These are phyloP conservation scores for Pichia sp. DNA, from an alignment of 1,139 yeast species.

Conservation along the genomic window DNA sequence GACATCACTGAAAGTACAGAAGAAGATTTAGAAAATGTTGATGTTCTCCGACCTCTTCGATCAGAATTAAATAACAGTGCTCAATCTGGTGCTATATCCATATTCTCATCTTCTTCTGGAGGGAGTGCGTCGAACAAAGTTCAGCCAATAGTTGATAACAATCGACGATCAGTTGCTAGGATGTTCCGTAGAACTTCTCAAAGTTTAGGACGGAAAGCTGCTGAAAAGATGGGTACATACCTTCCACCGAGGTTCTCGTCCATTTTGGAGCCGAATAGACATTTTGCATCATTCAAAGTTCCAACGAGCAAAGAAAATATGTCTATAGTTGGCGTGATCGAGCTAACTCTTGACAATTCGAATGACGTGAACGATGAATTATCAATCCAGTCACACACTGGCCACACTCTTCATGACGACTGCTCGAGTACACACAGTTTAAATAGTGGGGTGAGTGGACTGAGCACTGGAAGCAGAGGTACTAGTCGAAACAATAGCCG, in stretches of 20 bases:
- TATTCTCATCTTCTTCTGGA: conserved; percentile 33
- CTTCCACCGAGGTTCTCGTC: conserved; percentile 82
- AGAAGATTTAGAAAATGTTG: conserved; percentile 30
- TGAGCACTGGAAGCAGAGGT: conserved; percentile 23
- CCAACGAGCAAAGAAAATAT: conserved; percentile 63
- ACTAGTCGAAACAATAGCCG: conserved; percentile 4
- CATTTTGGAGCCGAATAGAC: conserved; percentile 85
- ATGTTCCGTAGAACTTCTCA: conserved; percentile 57
- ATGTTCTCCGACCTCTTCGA: conserved; percentile 20
- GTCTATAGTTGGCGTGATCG: conserved; percentile 56
- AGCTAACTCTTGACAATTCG: conserved; percentile 13
- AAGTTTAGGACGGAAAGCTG: conserved; percentile 61
- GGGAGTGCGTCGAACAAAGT: conserved; percentile 38
- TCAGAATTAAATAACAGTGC: conserved; percentile 11
- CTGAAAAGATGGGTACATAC: conserved; percentile 83
- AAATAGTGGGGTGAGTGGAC: conserved; percentile 11
- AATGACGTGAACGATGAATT: neutral
- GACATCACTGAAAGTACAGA: conserved; percentile 24
- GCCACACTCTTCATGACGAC: conserved; percentile 20
- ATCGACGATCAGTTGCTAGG: conserved; percentile 68
- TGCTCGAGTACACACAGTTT: conserved; percentile 7
- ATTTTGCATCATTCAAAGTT: conserved; percentile 87
- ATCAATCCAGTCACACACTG: conserved; percentile 24
- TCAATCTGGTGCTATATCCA: conserved; percentile 23
- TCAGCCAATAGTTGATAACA: conserved; percentile 68